Evolutionary conservation across 441 rosid genomes (phyloP), one percentile per base, ranked within the genome.

Genomic region (Lepidium campestre): DNA sequence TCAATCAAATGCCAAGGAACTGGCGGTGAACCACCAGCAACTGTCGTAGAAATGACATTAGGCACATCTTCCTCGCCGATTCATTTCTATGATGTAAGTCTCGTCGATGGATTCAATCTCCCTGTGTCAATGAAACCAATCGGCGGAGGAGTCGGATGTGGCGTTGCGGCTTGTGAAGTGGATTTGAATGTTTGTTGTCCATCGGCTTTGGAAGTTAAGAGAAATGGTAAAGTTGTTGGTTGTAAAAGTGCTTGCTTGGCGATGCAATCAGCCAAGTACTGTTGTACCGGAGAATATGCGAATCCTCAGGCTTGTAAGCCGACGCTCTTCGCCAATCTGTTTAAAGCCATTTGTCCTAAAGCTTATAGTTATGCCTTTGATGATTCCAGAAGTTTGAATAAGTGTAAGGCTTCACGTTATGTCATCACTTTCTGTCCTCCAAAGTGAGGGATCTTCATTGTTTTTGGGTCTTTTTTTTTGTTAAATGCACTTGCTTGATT

Each of bases 221-320:
- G 67, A 61, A 73, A 79, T 29, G 88, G 80, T 6, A 87, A 73
- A 69, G 84, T 88, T 0, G 89, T 93, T 10, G 97, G 88, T 0
- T 93, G 98, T 63, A 90, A 93, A 70, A 93, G 98, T 67, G 98
- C 93, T 4, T 93, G 98, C 74, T 77, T 93, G 57, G 98, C 98
- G 4, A 84, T 88, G 97, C 89, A 85, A 47, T 90, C 98, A 0
- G 86, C 97, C 0, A 83, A 81, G 78, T 87, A 88, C 42, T 93
- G 98, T 70, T 93, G 98, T 69, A 90, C 98, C 0, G 97, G 97
- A 0, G 77, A 80, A 22, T 93, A 71, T 50, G 75, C 82, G 5
- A 85, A 85, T 45, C 98, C 93, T 0, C 75, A 79, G 6, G 87
- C 83, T 9, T 90, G 97, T 79, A 90, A 86, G 71, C 97, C 98